phyloP scores from a whole-genome alignment of 768 basidiomycete species.

The Gyrodon lividus region DNA sequence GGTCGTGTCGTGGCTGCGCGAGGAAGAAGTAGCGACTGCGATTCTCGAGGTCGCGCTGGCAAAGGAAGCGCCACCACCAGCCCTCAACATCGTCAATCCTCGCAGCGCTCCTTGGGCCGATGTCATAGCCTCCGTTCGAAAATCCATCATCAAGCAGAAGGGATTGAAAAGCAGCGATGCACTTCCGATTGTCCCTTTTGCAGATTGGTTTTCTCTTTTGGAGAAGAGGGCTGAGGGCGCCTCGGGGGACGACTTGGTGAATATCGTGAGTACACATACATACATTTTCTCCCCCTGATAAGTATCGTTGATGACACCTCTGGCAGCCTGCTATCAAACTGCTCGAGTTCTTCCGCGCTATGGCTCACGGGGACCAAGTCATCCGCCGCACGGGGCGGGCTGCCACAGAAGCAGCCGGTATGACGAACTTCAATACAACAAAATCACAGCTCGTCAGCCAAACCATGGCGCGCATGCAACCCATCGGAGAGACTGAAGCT shows the following conservation, averaged over 20 bases:
- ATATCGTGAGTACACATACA: constrained; percentile 30
- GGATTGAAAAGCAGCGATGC: not conserved
- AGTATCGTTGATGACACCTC: too few species aligned
- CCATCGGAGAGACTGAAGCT: constrained; percentile 23
- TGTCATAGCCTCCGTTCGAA: constrained; percentile 27
- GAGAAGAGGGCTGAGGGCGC: constrained; percentile 19
- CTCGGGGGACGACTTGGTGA: constrained; percentile 25
- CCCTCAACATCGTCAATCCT: constrained; percentile 42
- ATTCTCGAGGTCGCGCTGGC: constrained; percentile 31
- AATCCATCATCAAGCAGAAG: constrained; percentile 14
- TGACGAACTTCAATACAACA: constrained; percentile 19
- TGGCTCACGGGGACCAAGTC: constrained; percentile 19
- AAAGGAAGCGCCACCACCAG: constrained; percentile 13
- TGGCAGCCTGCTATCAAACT: constrained; percentile 33
- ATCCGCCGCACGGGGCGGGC: not conserved
- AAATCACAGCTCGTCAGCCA: constrained; percentile 14
- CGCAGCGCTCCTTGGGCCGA: constrained; percentile 31
- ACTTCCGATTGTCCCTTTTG: constrained; percentile 34
- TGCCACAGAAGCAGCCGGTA: constrained; percentile 19
- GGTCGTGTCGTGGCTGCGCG: constrained; percentile 44
- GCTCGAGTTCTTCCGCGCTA: constrained; percentile 31
- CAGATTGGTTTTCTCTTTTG: constrained; percentile 35
- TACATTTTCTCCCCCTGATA: not conserved
- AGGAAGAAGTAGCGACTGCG: constrained; percentile 36
- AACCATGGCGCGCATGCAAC: constrained; percentile 26